phyloP scores from a whole-genome alignment of 352 stramenopile genomes.

The Globisporangium irregulare region DNA sequence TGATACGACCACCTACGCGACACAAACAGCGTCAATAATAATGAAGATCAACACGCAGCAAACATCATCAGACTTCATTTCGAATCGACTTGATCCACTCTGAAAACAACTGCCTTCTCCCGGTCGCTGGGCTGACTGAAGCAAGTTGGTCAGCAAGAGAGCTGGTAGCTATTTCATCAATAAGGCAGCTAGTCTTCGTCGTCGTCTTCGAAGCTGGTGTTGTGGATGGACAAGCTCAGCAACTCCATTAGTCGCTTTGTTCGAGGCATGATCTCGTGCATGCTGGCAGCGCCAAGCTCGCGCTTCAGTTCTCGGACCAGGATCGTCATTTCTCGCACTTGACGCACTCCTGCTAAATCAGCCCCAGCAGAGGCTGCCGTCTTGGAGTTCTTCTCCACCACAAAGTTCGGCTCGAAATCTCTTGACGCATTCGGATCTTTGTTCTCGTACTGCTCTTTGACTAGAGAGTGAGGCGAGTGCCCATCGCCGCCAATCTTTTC shows the following conservation, averaged over 20 bases:
- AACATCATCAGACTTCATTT: neutral
- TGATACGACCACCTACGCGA: neutral
- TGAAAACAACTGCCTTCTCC: neutral
- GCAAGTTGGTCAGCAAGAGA: neutral
- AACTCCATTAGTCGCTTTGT: slow-evolving; percentile 82
- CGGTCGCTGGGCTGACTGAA: neutral
- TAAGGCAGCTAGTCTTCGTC: neutral
- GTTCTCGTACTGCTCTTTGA: slow-evolving; percentile 1
- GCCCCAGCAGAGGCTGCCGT: slow-evolving; percentile 13
- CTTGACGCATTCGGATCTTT: neutral
- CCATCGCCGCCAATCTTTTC: slow-evolving; percentile 28
- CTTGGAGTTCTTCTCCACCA: slow-evolving; percentile 41
- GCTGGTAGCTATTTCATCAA: neutral
- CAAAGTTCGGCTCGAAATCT: slow-evolving; percentile 45
- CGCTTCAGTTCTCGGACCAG: slow-evolving; percentile 71
- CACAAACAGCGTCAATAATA: neutral
- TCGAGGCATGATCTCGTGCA: slow-evolving; percentile 73
- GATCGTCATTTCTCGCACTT: slow-evolving; percentile 76
- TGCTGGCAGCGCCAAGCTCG: slow-evolving; percentile 67
- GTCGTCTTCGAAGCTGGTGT: slow-evolving; percentile 21
- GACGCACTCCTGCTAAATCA: slow-evolving; percentile 50
- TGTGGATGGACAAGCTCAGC: slow-evolving; percentile 68
- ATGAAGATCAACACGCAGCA: neutral
- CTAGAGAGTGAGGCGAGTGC: slow-evolving; percentile 1
- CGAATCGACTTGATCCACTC: neutral